phyloP scores from a whole-genome alignment of 306 rosid species.

The Prunus davidiana region DNA sequence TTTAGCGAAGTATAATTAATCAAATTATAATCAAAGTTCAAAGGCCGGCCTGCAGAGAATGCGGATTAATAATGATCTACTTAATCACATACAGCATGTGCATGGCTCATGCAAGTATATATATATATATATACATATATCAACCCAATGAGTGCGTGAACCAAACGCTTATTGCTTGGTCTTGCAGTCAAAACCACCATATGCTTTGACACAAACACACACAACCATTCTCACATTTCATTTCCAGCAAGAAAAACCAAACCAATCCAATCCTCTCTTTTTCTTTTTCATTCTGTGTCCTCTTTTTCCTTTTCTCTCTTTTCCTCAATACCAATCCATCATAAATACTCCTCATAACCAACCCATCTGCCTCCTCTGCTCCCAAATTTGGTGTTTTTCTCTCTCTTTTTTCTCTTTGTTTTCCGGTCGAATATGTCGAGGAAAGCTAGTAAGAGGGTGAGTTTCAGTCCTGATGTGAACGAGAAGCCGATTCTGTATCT shows the following conservation, averaged over 20 bases:
- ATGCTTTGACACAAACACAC: slow-evolving; percentile 13
- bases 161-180: slow-evolving; percentile 7
- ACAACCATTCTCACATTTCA: not conserved
- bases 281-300: slow-evolving; percentile 2
- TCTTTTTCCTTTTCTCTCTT: slow-evolving; percentile 20
- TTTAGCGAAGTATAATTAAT: not conserved
- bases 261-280: slow-evolving; percentile 18
- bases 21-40: not conserved
- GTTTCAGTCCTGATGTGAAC: slow-evolving; percentile 72
- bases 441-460: slow-evolving; percentile 48
- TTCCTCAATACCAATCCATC: slow-evolving; percentile 4
- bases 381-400: slow-evolving; percentile 7
- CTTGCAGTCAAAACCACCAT: slow-evolving; percentile 24
- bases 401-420: not conserved
- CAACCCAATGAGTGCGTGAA: not conserved
- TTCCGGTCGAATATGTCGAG: slow-evolving; percentile 44
- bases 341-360: slow-evolving; percentile 33
- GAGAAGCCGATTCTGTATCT: slow-evolving; percentile 53
- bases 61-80: not conserved
- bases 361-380: slow-evolving; percentile 28
- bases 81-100: slow-evolving; percentile 22
- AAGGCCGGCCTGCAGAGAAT: not conserved
- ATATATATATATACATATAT: not conserved
- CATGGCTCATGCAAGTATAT: slow-evolving; percentile 40
- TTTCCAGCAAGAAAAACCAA: slow-evolving; percentile 5